Percentiles rank a stretch among this genome's conserved stretches.
Evolutionary conservation across 306 rosid genomes (phyloP).

Genomic region (Alnus rubra): DNA sequence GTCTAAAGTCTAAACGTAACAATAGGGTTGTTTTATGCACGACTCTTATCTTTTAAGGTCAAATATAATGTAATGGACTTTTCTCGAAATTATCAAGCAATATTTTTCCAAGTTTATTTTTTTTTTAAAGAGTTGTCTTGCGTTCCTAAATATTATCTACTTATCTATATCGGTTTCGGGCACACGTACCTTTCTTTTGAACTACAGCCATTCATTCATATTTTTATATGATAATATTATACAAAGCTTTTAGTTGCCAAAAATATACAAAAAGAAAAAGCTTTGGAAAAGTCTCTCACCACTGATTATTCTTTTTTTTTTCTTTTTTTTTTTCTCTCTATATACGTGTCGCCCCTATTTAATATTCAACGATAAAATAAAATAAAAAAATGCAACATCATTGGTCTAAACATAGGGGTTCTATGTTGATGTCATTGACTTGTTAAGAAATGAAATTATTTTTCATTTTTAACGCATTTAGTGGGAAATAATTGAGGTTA

Average conservation of each 20-base stretch:
- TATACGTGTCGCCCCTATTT: constrained; percentile 1
- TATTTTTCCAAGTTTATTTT: too few species aligned
- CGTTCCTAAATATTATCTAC: too few species aligned
- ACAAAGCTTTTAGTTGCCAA: neutral
- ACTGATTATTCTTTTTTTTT: neutral
- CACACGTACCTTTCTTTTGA: too few species aligned
- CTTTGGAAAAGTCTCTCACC: constrained; percentile 13
- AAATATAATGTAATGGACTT: too few species aligned
- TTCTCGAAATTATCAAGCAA: too few species aligned
- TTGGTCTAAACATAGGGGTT: neutral
- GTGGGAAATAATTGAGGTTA: neutral
- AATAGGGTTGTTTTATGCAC: too few species aligned
- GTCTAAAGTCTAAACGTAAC: too few species aligned
- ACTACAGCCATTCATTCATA: too few species aligned
- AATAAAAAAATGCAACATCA: constrained; percentile 1
- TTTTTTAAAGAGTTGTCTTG: too few species aligned
- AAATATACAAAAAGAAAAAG: neutral
- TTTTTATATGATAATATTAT: too few species aligned
- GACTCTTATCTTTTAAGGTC: too few species aligned
- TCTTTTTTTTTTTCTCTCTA: neutral
- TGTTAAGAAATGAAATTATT: neutral
- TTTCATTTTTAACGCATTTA: neutral
- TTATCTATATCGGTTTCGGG: too few species aligned
- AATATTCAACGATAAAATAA: neutral
- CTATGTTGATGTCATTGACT: neutral